Evolutionary conservation across 2,329 filamentous ascomycete species (phyloP).

Genomic region (Raffaelea arxii): DNA sequence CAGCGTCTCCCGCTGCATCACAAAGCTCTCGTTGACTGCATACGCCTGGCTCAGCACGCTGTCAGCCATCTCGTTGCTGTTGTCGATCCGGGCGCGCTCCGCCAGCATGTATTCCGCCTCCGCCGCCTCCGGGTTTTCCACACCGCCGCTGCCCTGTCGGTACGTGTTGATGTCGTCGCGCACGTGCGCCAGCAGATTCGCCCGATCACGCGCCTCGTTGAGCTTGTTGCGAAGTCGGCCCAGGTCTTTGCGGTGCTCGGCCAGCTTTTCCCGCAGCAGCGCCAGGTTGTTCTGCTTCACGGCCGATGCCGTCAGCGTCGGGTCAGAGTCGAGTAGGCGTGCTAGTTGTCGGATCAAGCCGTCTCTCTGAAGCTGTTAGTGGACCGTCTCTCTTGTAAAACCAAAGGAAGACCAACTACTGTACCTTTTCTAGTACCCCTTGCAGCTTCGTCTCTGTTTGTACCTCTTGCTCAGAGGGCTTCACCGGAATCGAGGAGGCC

Average conservation of each 20-base stretch:
- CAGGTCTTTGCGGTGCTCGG: constrained; percentile 78
- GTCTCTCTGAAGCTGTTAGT: constrained; percentile 54
- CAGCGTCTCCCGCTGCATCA: constrained; percentile 76
- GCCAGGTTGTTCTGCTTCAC: constrained; percentile 96
- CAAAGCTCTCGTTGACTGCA: constrained; percentile 88
- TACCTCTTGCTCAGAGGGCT: constrained; percentile 77
- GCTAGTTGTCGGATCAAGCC: constrained; percentile 70
- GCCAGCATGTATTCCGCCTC: constrained; percentile 97
- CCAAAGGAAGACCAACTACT: background rate
- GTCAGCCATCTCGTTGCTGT: constrained; percentile 82
- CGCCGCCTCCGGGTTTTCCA: constrained; percentile 52
- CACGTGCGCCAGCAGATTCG: constrained; percentile 84
- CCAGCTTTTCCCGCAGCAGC: constrained; percentile 81
- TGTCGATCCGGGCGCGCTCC: constrained; percentile 76
- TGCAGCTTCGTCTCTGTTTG: constrained; percentile 72
- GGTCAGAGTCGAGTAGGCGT: constrained; percentile 87
- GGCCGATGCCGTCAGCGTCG: constrained; percentile 74
- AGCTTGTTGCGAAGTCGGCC: constrained; percentile 64
- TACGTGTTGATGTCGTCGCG: constrained; percentile 88
- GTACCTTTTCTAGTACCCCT: constrained; percentile 74
- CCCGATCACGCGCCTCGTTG: constrained; percentile 69
- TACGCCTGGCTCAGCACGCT: constrained; percentile 91
- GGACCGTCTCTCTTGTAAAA: background rate
- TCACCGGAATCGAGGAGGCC: constrained; percentile 65
- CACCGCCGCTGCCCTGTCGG: constrained; percentile 73